These are phyloP conservation scores for Sarocladiaceae sp. DNA, from an alignment of 2,329 filamentous ascomycete genomes.

Conservation along the genomic window DNA sequence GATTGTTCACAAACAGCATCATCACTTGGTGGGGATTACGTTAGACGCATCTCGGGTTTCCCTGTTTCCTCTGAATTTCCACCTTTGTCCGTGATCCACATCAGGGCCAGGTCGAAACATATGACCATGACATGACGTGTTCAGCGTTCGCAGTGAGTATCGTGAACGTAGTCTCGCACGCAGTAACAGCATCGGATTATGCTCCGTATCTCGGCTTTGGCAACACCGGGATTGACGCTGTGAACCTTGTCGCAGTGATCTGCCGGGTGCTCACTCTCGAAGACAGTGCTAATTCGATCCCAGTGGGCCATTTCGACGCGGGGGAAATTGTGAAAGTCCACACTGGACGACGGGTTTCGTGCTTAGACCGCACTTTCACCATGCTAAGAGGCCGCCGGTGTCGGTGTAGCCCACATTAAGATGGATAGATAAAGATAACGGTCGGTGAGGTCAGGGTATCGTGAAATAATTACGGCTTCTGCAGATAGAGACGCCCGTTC, in stretches of 20 bases:
- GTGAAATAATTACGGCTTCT: too few species aligned
- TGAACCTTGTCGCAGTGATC: neutral
- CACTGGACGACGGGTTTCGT: neutral
- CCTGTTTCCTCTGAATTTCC: neutral
- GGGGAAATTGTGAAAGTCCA: neutral
- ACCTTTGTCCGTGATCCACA: neutral
- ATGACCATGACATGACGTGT: too few species aligned
- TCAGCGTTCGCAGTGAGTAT: too few species aligned
- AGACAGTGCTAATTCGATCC: slow-evolving; percentile 4
- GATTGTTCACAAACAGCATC: slow-evolving; percentile 8
- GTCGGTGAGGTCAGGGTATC: neutral
- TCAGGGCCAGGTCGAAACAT: too few species aligned
- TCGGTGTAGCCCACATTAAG: slow-evolving; percentile 1
- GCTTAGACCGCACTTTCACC: neutral
- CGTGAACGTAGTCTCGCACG: too few species aligned
- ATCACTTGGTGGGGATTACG: neutral
- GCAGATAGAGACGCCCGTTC: too few species aligned
- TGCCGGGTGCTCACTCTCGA: neutral
- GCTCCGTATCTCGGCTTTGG: too few species aligned
- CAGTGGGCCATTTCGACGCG: neutral
- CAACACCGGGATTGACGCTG: neutral
- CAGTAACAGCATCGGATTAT: too few species aligned
- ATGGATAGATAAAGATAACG: neutral
- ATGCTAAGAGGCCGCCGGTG: neutral
- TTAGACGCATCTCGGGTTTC: neutral